These are phyloP conservation scores for Rhizopogon vinicolor DNA, from an alignment of 768 basidiomycete species.

Conservation along the genomic window DNA sequence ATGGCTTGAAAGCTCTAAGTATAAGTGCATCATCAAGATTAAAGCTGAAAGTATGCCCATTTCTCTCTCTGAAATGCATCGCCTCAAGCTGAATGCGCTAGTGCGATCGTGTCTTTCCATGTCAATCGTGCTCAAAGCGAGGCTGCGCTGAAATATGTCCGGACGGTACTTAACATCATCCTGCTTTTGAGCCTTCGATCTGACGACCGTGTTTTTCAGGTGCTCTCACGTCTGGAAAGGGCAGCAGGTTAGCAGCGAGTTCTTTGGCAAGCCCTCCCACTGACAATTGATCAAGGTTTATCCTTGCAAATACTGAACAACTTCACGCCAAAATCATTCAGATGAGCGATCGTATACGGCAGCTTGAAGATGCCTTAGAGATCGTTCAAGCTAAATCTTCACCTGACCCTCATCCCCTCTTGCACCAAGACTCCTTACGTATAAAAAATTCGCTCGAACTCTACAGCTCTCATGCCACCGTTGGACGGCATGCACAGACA, in stretches of 20 bases:
- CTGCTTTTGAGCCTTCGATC: constrained; percentile 1
- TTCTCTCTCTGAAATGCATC: not conserved
- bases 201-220: constrained; percentile 28
- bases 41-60: constrained; percentile 49
- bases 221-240: constrained; percentile 56
- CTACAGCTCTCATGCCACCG: constrained; percentile 33
- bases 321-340: constrained; percentile 59
- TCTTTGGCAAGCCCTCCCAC: not conserved
- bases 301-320: constrained; percentile 64
- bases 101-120: constrained; percentile 66
- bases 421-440: constrained; percentile 52
- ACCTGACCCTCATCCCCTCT: constrained; percentile 47
- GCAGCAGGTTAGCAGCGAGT: constrained; percentile 46
- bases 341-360: constrained; percentile 58
- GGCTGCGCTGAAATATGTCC: constrained; percentile 62
- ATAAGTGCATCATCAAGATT: constrained; percentile 23
- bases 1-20: not conserved
- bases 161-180: constrained; percentile 35
- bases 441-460: constrained; percentile 69
- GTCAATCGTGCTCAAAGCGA: constrained; percentile 62
- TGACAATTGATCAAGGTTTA: constrained; percentile 40
- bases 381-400: constrained; percentile 36
- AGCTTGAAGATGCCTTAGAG: constrained; percentile 58
- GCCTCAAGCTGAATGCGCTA: constrained; percentile 17
- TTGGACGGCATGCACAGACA: constrained; percentile 8